These are phyloP conservation scores for Wickerhamomyces ciferrii DNA, from an alignment of 805 yeast species.

Conservation along the genomic window DNA sequence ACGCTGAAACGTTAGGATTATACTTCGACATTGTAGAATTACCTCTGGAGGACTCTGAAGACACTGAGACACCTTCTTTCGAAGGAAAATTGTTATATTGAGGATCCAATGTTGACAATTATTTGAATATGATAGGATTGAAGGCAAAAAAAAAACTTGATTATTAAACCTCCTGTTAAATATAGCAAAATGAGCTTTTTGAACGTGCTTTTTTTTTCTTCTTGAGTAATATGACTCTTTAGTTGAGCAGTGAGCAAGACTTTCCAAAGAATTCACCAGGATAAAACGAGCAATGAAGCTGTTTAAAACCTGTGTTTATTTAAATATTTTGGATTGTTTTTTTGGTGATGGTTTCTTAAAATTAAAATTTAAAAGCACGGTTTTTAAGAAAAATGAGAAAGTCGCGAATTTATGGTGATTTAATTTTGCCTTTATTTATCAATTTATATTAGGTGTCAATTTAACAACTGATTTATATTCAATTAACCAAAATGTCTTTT, in stretches of 20 bases:
- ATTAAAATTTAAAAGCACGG: neutral
- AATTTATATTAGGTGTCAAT: neutral
- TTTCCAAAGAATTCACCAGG: neutral
- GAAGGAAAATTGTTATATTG: neutral
- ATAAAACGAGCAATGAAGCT: neutral
- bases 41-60: neutral
- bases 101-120: neutral
- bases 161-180: neutral
- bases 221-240: too few species aligned
- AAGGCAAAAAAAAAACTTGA: neutral
- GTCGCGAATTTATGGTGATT: neutral
- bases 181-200: neutral
- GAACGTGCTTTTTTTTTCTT: neutral
- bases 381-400: neutral
- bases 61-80: neutral
- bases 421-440: neutral
- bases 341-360: neutral
- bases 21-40: slow-evolving; percentile 11
- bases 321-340: neutral
- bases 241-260: neutral
- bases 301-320: neutral
- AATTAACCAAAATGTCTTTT: slow-evolving; percentile 5
- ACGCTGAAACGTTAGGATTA: slow-evolving; percentile 15
- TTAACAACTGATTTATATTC: neutral
- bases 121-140: neutral